A percentile compares a stretch with the other conserved stretches of the same genome.
phyloP scores from a whole-genome alignment of 2,329 filamentous ascomycete species.

The Scedosporium apiospermum region DNA sequence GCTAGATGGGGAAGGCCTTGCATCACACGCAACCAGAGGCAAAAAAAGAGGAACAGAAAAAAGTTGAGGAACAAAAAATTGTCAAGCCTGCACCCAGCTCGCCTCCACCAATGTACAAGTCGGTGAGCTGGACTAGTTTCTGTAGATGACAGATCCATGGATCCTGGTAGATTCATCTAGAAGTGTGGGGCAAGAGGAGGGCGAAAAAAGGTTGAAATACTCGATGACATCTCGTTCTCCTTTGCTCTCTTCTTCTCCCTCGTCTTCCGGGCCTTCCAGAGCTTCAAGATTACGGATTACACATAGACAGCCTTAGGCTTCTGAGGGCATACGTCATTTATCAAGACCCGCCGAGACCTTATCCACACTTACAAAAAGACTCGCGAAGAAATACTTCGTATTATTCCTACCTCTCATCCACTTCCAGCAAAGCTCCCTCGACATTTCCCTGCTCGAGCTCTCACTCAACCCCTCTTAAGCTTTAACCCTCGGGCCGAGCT shows the following conservation, averaged over 20 bases:
- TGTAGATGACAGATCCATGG: background rate
- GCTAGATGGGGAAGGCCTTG: constrained; percentile 4
- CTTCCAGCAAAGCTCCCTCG: no score
- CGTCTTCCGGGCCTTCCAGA: no score
- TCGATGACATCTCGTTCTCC: background rate
- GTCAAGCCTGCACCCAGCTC: background rate
- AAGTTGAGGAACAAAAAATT: background rate
- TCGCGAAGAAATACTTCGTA: no score
- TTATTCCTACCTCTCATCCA: no score
- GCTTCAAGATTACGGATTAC: no score
- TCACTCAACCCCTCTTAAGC: no score
- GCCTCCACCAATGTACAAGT: constrained; percentile 1
- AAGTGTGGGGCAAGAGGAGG: background rate
- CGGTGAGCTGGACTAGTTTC: background rate
- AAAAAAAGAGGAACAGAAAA: constrained; percentile 9
- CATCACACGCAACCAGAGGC: background rate
- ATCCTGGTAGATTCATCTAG: constrained; percentile 7
- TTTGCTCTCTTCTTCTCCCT: background rate
- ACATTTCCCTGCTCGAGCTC: no score
- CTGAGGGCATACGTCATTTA: no score
- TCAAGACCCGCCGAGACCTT: no score
- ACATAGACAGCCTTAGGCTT: no score
- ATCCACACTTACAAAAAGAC: no score
- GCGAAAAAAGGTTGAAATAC: background rate
- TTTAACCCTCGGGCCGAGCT: background rate